A percentile compares a stretch with the other conserved stretches of the same genome.
These are phyloP conservation scores for Aegilops longissima DNA, from an alignment of 176 grass and related monocot genomes.

Conservation along the genomic window DNA sequence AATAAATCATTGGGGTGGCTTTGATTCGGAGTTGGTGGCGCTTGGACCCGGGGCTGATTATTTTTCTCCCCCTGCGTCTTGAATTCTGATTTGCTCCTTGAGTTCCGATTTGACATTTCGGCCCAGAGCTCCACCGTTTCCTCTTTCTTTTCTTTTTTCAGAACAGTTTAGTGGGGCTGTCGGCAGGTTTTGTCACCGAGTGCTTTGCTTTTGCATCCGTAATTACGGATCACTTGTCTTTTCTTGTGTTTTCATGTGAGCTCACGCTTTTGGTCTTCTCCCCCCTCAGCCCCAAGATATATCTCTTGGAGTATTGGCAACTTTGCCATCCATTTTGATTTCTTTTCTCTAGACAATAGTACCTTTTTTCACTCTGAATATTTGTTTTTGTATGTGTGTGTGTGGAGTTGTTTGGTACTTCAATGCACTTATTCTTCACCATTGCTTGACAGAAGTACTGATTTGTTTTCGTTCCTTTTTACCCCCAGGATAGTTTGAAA, in stretches of 20 bases:
- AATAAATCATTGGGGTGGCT: neutral
- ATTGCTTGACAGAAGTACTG: neutral
- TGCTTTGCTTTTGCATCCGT: constrained; percentile 6
- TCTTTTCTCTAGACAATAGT: neutral
- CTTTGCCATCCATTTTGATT: constrained; percentile 26
- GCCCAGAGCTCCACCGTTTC: neutral
- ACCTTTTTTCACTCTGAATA: neutral
- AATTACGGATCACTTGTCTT: constrained; percentile 39
- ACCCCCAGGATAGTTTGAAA: constrained; percentile 17
- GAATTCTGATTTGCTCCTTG: constrained; percentile 30
- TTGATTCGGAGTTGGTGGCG: constrained; percentile 15
- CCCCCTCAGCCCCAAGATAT: neutral
- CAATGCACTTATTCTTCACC: constrained; percentile 36
- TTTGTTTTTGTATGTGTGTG: neutral
- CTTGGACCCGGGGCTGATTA: neutral
- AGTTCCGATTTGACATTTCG: constrained; percentile 30
- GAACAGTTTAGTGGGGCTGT: constrained; percentile 36
- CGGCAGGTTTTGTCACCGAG: constrained; percentile 45
- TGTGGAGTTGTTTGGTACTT: constrained; percentile 21
- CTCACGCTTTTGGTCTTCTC: constrained; percentile 23
- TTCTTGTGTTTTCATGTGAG: constrained; percentile 39
- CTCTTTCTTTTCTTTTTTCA: constrained; percentile 30
- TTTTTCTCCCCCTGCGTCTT: constrained; percentile 14
- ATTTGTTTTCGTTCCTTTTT: constrained; percentile 5
- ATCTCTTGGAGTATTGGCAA: neutral